Evolutionary conservation across 805 yeast genomes (phyloP), one percentile per base, ranked within the genome.

Genomic region (Candida jianshihensis): DNA sequence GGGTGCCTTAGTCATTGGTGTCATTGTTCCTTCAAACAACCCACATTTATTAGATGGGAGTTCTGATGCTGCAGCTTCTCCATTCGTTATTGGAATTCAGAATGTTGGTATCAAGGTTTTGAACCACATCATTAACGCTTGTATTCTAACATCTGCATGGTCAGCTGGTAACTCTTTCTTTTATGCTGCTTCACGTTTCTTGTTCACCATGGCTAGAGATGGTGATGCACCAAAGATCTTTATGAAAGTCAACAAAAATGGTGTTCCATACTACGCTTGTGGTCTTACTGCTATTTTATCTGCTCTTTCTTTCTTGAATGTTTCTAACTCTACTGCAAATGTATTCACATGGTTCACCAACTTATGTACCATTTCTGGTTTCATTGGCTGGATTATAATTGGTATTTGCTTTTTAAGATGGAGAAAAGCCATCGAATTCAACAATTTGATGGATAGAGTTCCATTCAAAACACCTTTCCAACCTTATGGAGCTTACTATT

Each of bases 81-180:
- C 95, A 19, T 85, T 84, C 53, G 89, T 84, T 37, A 78, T 84
- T 53, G 95, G 95, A 37, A 79, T 86, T 50, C 72, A 73, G 45
- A 68, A 68, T 44, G 83, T 84, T 24, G 68, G 73, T 30, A 83
- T 85, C 44, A 51, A 59, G 16, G 90, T 75, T 1, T 64, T 86
- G 44, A 86, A 88, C 31, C 82, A 81, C 48, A 71, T 87, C 36
- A 67, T 87, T 53, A 87, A 87, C 56, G 90, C 82, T 5, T 77
- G 83, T 57, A 81, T 87, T 46, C 61, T 87, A 53, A 61, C 85
- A 25, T 81, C 86, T 43, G 89, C 86, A 33, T 73, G 84, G 57
- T 83, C 92, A 8, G 90, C 94, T 30, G 80, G 83, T 27, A 85
- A 83, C 61, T 80, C 89, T 2, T 88, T 81, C 61, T 69, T 84